Conservation (phyloP, 495 filamentous ascomycete genomes). For the Penicillium psychrofluorescens region DNA sequence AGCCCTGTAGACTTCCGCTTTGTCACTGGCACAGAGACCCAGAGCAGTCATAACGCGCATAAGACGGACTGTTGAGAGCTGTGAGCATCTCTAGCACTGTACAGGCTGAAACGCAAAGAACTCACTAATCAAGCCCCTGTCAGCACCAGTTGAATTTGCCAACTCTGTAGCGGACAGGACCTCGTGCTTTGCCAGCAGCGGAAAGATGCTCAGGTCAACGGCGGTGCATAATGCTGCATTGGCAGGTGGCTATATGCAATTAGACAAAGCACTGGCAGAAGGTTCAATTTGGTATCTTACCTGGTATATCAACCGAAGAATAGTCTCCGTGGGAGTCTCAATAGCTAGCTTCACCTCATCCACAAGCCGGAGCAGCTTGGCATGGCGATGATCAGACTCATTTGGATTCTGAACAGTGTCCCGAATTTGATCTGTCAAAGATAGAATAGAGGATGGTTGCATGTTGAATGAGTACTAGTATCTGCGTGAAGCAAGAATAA, state of each 20-base stretch:
- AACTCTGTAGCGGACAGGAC: slow-evolving; percentile 23
- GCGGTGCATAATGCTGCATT: slow-evolving; percentile 32
- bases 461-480: too few relatives aligned
- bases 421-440: too few relatives aligned
- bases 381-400: too few relatives aligned
- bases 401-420: too few relatives aligned
- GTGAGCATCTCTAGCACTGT: background rate
- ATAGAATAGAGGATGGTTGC: too few relatives aligned
- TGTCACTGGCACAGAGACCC: slow-evolving; percentile 20
- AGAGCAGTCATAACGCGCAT: slow-evolving; percentile 32
- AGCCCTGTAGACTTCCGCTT: slow-evolving; percentile 19
- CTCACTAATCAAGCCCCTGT: slow-evolving; percentile 24
- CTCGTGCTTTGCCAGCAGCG: slow-evolving; percentile 12
- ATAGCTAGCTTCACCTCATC: slow-evolving; percentile 23
- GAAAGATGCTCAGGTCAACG: slow-evolving; percentile 27
- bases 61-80: slow-evolving; percentile 20
- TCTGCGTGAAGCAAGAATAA: too few relatives aligned
- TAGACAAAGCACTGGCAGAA: background rate
- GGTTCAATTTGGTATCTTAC: slow-evolving; percentile 4
- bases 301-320: slow-evolving; percentile 32
- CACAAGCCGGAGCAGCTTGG: slow-evolving; percentile 19
- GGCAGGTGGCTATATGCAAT: slow-evolving; percentile 26
- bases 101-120: background rate
- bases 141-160: slow-evolving; percentile 19
- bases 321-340: slow-evolving; percentile 30